These are phyloP conservation scores for Lagenidium sp. DNA, from an alignment of 352 stramenopile genomes.

Conservation along the genomic window DNA sequence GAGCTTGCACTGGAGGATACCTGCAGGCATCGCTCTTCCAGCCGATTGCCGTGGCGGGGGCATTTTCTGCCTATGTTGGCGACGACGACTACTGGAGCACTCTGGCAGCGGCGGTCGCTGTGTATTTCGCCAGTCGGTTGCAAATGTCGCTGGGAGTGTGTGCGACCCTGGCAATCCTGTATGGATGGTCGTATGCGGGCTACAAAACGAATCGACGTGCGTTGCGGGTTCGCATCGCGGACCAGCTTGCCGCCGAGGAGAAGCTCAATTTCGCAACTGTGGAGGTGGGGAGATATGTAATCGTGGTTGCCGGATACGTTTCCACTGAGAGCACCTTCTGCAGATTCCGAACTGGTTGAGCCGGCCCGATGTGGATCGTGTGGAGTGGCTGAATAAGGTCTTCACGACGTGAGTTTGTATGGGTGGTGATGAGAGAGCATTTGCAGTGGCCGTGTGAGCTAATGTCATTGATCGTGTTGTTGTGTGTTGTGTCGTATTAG, in stretches of 20 bases:
- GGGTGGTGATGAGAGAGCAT: background rate
- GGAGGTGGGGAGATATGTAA: too few relatives aligned
- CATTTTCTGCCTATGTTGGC: constrained; percentile 11
- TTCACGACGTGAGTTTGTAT: constrained; percentile 16
- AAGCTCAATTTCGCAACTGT: constrained; percentile 20
- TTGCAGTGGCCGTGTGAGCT: background rate
- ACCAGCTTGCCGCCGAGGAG: constrained; percentile 16
- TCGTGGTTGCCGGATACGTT: too few relatives aligned
- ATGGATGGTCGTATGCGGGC: constrained; percentile 47
- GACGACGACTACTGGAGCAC: constrained; percentile 21
- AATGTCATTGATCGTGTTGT: background rate
- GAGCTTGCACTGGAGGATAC: constrained; percentile 21
- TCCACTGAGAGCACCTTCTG: too few relatives aligned
- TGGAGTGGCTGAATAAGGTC: constrained; percentile 75
- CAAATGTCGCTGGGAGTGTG: constrained; percentile 35
- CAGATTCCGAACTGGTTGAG: constrained; percentile 48
- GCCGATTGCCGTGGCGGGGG: constrained; percentile 36
- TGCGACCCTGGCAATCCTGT: constrained; percentile 23
- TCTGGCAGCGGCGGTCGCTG: constrained; percentile 17
- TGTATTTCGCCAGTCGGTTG: constrained; percentile 26
- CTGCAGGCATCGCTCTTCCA: constrained; percentile 40
- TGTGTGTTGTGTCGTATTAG: constrained; percentile 13
- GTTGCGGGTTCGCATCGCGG: constrained; percentile 12
- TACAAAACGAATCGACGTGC: constrained; percentile 28
- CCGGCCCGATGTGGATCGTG: constrained; percentile 55